Base-by-base conservation (phyloP, 1,139 yeast species). In the Meyerozyma smithsonii region DNA sequence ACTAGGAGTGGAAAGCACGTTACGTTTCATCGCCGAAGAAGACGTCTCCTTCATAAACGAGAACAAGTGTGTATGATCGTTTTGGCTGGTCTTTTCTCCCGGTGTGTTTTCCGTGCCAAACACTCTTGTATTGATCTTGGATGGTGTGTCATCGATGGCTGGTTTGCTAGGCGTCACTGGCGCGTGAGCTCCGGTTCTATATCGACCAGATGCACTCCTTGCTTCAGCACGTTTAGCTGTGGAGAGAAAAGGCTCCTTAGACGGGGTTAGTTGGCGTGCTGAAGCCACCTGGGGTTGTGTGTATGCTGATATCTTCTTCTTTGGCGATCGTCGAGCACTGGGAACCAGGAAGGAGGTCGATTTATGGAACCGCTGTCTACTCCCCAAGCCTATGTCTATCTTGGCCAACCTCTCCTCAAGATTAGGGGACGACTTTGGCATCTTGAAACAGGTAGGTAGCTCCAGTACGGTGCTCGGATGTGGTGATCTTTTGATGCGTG, bases 21-120 rank as follows among this genome's bases (percentile, higher is more conserved):
- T 55, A 39, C 56, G 59, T 44, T 61, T 64, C 39, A 60, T 61
- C 14, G 54, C 41, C 1, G 72, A 65, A 4, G 71, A 64, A 4
- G 70, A 47, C 0, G 72, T 66, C 14, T 62, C 69, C 36, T 55
- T 54, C 72, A 66, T 66, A 40, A 66, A 66, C 5, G 71, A 64
- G 41, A 59, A 61, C 42, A 49, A 59, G 38, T 48, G 34, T 3
- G 20, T 8, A 4, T 19, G 21, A 10, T 30, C 34, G 12, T 18
- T 18, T n/a, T 16, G 17, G 7, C 15, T 21, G 14, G 23, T 32
- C 32, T 23, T 37, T 6, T 14, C 33, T 20, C 14, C 17, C 19
- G 35, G 19, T 10, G 8, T 8, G 11, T 8, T 8, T 8, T 20
- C 25, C 5, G 11, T 19, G 8, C 25, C 36, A 16, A 8, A n/a